phyloP scores from a whole-genome alignment of 2,329 filamentous ascomycete genomes.

The Aureobasidium musti region DNA sequence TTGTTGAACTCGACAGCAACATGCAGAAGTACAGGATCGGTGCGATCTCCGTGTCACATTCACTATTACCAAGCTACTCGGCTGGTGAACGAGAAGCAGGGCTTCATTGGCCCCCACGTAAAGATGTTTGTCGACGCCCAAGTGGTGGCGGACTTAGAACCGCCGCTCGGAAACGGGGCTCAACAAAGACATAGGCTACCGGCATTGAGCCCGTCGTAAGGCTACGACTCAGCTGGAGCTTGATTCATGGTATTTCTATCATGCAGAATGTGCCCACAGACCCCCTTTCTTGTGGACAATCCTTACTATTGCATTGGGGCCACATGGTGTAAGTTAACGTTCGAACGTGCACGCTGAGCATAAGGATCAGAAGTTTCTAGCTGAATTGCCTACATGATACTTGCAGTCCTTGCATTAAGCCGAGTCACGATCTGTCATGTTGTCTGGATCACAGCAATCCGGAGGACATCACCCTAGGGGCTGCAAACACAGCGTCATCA shows the following conservation, averaged over 20 bases:
- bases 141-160: background rate
- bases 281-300: background rate
- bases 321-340: background rate
- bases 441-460: background rate
- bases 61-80: background rate
- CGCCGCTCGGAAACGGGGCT: constrained; percentile 3
- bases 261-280: background rate
- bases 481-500: background rate
- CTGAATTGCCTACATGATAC: background rate
- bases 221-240: background rate
- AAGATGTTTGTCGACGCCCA: constrained; percentile 7
- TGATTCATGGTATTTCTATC: background rate
- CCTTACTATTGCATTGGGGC: background rate
- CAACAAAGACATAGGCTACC: background rate
- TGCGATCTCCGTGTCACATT: background rate
- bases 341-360: background rate
- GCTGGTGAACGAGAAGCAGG: background rate
- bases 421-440: background rate
- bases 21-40: background rate
- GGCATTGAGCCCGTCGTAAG: background rate
- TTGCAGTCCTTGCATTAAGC: background rate
- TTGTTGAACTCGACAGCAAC: background rate
- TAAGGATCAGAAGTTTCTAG: background rate
- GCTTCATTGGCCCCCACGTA: background rate
- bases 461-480: background rate